phyloP scores from a whole-genome alignment of 306 rosid genomes.

The Citrullus mucosospermus region DNA sequence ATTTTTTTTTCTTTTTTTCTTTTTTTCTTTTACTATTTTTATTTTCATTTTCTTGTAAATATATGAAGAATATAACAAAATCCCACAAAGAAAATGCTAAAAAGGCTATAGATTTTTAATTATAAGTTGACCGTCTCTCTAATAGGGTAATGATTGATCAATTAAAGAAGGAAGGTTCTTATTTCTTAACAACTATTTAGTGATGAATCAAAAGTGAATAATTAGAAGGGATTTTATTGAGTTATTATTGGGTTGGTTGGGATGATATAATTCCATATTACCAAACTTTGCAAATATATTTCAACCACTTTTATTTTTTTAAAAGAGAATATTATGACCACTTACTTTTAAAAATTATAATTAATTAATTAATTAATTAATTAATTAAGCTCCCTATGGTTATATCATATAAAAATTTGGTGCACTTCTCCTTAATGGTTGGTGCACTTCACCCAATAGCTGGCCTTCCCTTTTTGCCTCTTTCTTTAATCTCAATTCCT shows the following conservation, averaged over 20 bases:
- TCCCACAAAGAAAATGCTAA: not conserved
- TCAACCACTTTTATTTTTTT: too few species aligned
- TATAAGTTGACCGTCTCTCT: not conserved
- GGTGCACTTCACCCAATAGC: not conserved
- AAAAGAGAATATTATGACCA: not conserved
- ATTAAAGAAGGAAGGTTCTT: not conserved
- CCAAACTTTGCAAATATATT: constrained; percentile 1
- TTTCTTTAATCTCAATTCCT: not conserved
- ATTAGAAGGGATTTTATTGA: not conserved
- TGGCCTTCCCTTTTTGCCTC: not conserved
- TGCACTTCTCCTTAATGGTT: not conserved
- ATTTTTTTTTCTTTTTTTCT: too few species aligned
- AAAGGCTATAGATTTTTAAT: not conserved
- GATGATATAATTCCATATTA: not conserved
- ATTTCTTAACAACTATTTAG: not conserved
- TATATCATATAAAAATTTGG: not conserved
- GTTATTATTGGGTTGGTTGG: constrained; percentile 1
- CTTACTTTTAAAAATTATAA: not conserved
- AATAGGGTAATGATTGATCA: not conserved
- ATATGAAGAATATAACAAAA: not conserved
- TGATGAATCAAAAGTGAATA: not conserved
- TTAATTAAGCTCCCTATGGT: not conserved
- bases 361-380: too few species aligned
- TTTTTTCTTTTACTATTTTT: too few species aligned
- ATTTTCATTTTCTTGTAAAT: not conserved